phyloP scores from a whole-genome alignment of 352 stramenopile species.

The Phytophthora fragariae region DNA sequence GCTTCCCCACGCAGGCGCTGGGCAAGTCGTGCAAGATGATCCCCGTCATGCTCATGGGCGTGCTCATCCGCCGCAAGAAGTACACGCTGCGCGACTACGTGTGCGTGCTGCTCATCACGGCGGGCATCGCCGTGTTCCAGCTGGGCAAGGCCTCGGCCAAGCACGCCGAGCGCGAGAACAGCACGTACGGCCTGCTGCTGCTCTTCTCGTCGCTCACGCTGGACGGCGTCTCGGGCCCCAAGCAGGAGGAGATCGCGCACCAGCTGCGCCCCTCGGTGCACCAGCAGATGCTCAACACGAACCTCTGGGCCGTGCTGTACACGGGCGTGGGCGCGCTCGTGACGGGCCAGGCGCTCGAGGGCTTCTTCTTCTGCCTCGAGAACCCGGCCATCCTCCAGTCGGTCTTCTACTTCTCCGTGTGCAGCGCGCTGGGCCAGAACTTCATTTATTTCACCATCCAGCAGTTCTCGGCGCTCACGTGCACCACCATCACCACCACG shows the following conservation, averaged over 20 bases:
- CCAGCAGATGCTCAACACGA: conserved; percentile 93
- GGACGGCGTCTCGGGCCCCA: conserved; percentile 96
- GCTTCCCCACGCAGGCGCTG: conserved; percentile 98
- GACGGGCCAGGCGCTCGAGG: conserved; percentile 75
- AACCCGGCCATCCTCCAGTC: conserved; percentile 87
- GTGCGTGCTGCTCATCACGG: conserved; percentile 91
- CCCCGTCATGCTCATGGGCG: conserved; percentile 95
- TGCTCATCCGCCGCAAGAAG: conserved; percentile 92
- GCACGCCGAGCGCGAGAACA: conserved; percentile 87
- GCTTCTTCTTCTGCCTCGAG: conserved; percentile 83
- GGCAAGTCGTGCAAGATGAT: conserved; percentile 99
- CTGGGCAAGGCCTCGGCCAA: conserved; percentile 84
- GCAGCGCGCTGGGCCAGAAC: conserved; percentile 97
- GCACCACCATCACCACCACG: conserved; percentile 99
- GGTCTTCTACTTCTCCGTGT: conserved; percentile 95
- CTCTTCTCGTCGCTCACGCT: conserved; percentile 94
- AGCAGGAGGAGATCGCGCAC: conserved; percentile 93
- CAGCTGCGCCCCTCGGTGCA: conserved; percentile 82
- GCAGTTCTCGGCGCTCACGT: conserved; percentile 97
- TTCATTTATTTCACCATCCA: conserved; percentile 99
- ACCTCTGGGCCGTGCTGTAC: conserved; percentile 90
- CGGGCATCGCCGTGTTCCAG: conserved; percentile 92
- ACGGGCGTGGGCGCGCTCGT: conserved; percentile 76
- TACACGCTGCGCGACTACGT: conserved; percentile 92
- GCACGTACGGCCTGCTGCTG: conserved; percentile 87